Evolutionary conservation across 495 filamentous ascomycete genomes (phyloP).

Genomic region (Chaetomidium leptoderma): DNA sequence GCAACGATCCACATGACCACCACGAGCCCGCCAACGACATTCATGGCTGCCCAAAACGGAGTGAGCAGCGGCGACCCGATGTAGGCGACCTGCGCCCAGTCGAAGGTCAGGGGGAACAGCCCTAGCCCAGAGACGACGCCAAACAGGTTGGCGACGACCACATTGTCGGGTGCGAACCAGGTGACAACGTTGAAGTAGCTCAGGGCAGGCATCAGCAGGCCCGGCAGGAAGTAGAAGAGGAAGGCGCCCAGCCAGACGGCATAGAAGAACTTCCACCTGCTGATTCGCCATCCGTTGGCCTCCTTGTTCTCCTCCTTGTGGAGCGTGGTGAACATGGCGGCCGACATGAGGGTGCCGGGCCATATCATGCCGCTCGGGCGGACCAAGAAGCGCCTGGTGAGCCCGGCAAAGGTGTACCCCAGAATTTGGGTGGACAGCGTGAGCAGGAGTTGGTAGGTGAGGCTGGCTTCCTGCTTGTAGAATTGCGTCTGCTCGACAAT

Average conservation of each 20-base stretch:
- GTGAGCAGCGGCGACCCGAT: slow-evolving; percentile 82
- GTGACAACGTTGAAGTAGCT: slow-evolving; percentile 89
- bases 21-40: slow-evolving; percentile 79
- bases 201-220: slow-evolving; percentile 77
- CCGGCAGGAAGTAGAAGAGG: slow-evolving; percentile 80
- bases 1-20: slow-evolving; percentile 88
- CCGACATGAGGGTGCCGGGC: slow-evolving; percentile 83
- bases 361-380: slow-evolving; percentile 87
- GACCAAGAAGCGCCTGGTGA: slow-evolving; percentile 74
- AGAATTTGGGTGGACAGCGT: slow-evolving; percentile 81
- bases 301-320: slow-evolving; percentile 76
- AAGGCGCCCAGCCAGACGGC: slow-evolving; percentile 61
- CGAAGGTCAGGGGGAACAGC: slow-evolving; percentile 83
- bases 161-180: slow-evolving; percentile 80
- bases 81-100: slow-evolving; percentile 91
- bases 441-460: slow-evolving; percentile 74
- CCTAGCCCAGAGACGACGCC: slow-evolving; percentile 81
- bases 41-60: slow-evolving; percentile 88
- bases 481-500: slow-evolving; percentile 86
- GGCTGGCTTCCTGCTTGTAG: slow-evolving; percentile 70
- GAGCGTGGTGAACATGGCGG: slow-evolving; percentile 79
- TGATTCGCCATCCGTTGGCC: slow-evolving; percentile 81
- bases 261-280: slow-evolving; percentile 79
- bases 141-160: slow-evolving; percentile 75
- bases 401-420: slow-evolving; percentile 77